Conservation (phyloP, 441 rosid genomes). For the Bruguiera hainesii region DNA sequence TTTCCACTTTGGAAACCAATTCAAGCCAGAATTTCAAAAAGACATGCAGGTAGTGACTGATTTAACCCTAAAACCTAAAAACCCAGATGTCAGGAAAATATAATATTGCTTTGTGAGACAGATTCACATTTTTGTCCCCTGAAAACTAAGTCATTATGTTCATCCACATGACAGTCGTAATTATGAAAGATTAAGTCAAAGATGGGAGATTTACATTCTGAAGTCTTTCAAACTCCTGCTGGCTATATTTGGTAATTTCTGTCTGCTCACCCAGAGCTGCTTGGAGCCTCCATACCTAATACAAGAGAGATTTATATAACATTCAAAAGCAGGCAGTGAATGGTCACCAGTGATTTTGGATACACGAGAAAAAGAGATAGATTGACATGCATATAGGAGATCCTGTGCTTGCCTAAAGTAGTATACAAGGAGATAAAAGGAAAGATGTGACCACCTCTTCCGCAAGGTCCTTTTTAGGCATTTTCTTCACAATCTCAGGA, state of each 20-base stretch:
- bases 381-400: background rate
- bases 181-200: background rate
- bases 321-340: background rate
- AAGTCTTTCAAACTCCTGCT: slow-evolving; percentile 91
- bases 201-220: slow-evolving; percentile 59
- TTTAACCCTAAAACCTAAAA: background rate
- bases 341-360: background rate
- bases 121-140: no score
- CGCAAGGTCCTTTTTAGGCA: slow-evolving; percentile 92
- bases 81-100: background rate
- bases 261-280: slow-evolving; percentile 98
- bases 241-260: slow-evolving; percentile 84
- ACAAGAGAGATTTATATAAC: slow-evolving; percentile 12
- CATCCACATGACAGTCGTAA: background rate
- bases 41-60: no score
- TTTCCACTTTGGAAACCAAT: no score
- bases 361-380: background rate
- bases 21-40: no score
- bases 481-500: slow-evolving; percentile 91
- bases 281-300: slow-evolving; percentile 96
- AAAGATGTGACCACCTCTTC: slow-evolving; percentile 67
- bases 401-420: slow-evolving; percentile 8
- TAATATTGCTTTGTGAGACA: background rate
- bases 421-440: slow-evolving; percentile 4
- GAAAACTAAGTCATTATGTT: no score